phyloP scores from a whole-genome alignment of 768 basidiomycete genomes.

The Termitomyces bulborhizus region DNA sequence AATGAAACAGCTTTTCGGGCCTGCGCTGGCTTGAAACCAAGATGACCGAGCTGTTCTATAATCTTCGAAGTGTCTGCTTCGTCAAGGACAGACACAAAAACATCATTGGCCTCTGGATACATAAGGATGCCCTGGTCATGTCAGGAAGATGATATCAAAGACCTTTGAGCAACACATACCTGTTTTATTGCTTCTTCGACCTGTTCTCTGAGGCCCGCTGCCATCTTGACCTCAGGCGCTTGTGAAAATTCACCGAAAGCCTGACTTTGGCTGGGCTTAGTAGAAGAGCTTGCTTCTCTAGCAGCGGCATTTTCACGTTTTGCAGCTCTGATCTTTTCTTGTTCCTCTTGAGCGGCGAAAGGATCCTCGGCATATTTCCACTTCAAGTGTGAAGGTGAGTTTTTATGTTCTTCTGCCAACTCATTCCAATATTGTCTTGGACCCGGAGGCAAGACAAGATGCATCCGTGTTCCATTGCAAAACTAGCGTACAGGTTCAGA shows the following conservation, averaged over 20 bases:
- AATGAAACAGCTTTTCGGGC: conserved; percentile 47
- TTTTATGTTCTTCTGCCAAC: conserved; percentile 65
- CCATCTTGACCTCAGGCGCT: conserved; percentile 81
- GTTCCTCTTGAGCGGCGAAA: conserved; percentile 65
- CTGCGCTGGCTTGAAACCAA: conserved; percentile 64
- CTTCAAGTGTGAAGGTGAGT: conserved; percentile 56
- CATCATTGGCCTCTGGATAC: conserved; percentile 42
- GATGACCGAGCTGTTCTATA: conserved; percentile 46
- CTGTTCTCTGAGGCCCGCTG: conserved; percentile 60
- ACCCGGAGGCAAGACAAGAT: conserved; percentile 72
- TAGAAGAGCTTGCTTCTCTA: conserved; percentile 10
- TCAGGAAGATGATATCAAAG: background rate
- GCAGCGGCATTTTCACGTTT: conserved; percentile 31
- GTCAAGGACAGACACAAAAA: conserved; percentile 26
- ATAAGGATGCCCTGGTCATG: conserved; percentile 33
- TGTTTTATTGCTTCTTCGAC: conserved; percentile 80
- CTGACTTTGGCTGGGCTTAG: conserved; percentile 12
- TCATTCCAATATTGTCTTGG: conserved; percentile 87
- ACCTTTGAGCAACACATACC: conserved; percentile 30
- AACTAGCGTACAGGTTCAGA: conserved; percentile 43
- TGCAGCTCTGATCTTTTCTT: conserved; percentile 57
- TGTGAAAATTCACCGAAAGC: conserved; percentile 34
- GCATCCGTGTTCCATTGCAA: conserved; percentile 68
- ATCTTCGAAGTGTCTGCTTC: conserved; percentile 37
- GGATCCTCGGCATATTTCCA: conserved; percentile 93